phyloP scores from a whole-genome alignment of 352 stramenopile species.

The Phytophthora tentaculata region DNA sequence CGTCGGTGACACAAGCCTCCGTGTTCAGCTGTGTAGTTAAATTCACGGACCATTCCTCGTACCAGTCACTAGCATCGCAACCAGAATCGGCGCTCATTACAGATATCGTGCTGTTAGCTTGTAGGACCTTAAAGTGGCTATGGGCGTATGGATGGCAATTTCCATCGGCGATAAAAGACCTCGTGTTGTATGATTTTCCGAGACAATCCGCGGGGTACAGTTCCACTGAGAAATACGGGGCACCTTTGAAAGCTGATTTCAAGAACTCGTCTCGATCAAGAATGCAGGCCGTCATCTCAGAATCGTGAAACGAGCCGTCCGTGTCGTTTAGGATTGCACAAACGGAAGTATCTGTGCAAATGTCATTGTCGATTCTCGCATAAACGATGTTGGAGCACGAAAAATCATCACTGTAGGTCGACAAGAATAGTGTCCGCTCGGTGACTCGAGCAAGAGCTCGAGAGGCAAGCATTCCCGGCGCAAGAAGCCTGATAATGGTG shows the following conservation, averaged over 20 bases:
- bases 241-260: slow-evolving; percentile 10
- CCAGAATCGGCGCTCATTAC: slow-evolving; percentile 11
- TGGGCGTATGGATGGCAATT: slow-evolving; percentile 24
- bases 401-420: slow-evolving; percentile 24
- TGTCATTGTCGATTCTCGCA: slow-evolving; percentile 25
- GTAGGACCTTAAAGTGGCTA: slow-evolving; percentile 23
- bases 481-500: background rate
- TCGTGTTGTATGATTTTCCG: slow-evolving; percentile 27
- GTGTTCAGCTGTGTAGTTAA: slow-evolving; percentile 11
- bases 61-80: slow-evolving; percentile 12
- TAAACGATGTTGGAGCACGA: slow-evolving; percentile 22
- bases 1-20: slow-evolving; percentile 26
- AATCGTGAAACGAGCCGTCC: slow-evolving; percentile 24
- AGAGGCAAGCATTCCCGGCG: background rate
- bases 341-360: slow-evolving; percentile 24
- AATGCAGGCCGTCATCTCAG: slow-evolving; percentile 27
- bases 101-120: slow-evolving; percentile 11
- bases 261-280: slow-evolving; percentile 16
- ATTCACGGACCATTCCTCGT: slow-evolving; percentile 18
- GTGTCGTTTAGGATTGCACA: slow-evolving; percentile 17
- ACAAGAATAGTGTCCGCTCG: slow-evolving; percentile 20
- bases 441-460: background rate
- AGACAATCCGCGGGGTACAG: slow-evolving; percentile 18
- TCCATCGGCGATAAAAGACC: slow-evolving; percentile 24
- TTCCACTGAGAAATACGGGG: slow-evolving; percentile 21